phyloP scores from a whole-genome alignment of 2,329 filamentous ascomycete genomes.

The Clarireedia paspali region DNA sequence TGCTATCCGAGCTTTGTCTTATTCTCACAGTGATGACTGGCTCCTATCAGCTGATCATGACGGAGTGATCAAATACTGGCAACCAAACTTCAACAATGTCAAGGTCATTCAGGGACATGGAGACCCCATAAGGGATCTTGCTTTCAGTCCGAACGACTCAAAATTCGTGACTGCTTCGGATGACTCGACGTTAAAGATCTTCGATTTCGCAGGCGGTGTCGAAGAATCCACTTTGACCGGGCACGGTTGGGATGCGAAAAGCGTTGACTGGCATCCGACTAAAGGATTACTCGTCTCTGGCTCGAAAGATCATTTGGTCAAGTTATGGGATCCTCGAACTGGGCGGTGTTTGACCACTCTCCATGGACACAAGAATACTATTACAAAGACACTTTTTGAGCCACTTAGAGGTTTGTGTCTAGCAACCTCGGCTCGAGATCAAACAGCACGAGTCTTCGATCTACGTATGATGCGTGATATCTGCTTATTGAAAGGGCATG shows the following conservation, averaged over 20 bases:
- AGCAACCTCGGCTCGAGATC: constrained; percentile 87
- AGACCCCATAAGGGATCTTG: constrained; percentile 82
- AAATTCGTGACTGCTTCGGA: constrained; percentile 97
- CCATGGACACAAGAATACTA: constrained; percentile 94
- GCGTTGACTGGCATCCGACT: constrained; percentile 93
- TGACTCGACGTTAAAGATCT: constrained; percentile 88
- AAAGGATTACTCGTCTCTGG: constrained; percentile 93
- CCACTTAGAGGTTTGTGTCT: constrained; percentile 75
- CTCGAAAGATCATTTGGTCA: constrained; percentile 95
- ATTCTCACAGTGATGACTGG: constrained; percentile 96
- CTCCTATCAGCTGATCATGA: constrained; percentile 92
- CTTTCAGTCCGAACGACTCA: constrained; percentile 87
- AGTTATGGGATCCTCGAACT: constrained; percentile 95
- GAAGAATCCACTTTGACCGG: constrained; percentile 80
- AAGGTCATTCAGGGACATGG: constrained; percentile 87
- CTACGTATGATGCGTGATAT: constrained; percentile 98
- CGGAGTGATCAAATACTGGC: constrained; percentile 96
- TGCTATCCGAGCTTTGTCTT: constrained; percentile 73
- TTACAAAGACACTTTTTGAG: constrained; percentile 89
- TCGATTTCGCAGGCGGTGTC: constrained; percentile 82
- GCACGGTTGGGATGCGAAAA: constrained; percentile 98
- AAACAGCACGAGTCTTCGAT: constrained; percentile 89
- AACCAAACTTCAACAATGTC: constrained; percentile 98
- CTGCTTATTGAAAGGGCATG: constrained; percentile 83
- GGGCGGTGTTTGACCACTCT: constrained; percentile 86